Evolutionary conservation across 306 rosid genomes (phyloP).

Genomic region (Vigna trinervia): DNA sequence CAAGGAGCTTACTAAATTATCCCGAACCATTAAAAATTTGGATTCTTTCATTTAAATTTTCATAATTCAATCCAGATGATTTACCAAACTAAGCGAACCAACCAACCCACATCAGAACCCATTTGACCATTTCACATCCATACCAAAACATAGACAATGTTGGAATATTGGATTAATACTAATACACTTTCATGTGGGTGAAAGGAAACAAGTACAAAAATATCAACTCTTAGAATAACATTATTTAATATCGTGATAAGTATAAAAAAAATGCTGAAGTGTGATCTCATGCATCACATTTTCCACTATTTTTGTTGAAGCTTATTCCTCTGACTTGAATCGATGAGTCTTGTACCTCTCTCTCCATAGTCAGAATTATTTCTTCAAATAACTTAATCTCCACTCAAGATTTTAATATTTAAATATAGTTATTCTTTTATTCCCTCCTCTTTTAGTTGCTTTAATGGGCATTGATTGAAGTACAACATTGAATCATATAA

Average conservation of each 20-base stretch:
- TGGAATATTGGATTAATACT: background rate
- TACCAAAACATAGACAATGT: background rate
- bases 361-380: background rate
- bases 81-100: no score
- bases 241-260: background rate
- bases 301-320: no score
- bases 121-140: background rate
- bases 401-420: background rate
- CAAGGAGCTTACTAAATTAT: no score
- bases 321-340: no score
- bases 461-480: slow-evolving; percentile 1
- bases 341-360: no score
- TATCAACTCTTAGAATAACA: background rate
- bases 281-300: background rate
- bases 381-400: background rate
- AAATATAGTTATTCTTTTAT: background rate
- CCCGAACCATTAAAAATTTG: no score
- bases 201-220: background rate
- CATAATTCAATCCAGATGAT: no score
- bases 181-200: background rate
- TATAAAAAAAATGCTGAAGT: background rate
- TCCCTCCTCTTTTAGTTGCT: background rate
- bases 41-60: no score
- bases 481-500: background rate
- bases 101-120: background rate